Evolutionary conservation across 352 stramenopile genomes (phyloP), one percentile per base, ranked within the genome.

Genomic region (Globisporangium lucens): DNA sequence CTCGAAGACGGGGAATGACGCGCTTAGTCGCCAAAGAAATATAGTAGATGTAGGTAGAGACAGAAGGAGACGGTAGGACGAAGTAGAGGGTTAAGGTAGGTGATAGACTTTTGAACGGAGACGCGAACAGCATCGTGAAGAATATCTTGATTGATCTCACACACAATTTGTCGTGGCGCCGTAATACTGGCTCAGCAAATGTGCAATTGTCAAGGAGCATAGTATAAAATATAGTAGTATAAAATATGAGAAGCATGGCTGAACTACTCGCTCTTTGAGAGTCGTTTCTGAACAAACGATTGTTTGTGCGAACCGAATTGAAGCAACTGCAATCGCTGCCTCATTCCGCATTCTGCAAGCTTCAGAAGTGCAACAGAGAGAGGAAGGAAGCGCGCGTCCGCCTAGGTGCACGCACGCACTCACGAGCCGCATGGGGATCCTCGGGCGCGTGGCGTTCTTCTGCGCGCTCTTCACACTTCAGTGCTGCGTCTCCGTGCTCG

Each of bases 381-480:
- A 41, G 36, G 13, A 8, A 41, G 10, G 10, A 49, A n/a, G 4
- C 15, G 6, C 41, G 13, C 41, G 15, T 2, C 13, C 15, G 41
- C 41, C 15, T 9, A n/a, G 41, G 41, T 15, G 41, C 41, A 49
- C 38, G 38, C 38, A 46, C 41, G 41, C 41, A 49, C 38, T 12
- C 38, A 46, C 27, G 17, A 27, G 35, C 22, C 6, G 30, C 43
- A 70, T 70, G 65, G 60, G 56, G 24, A 55, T 65, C 27, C 51
- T 70, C 58, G 59, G 33, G 29, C 87, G 87, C 67, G 87, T 95
- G 61, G 77, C 71, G 38, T 93, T 93, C 85, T 93, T 93, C 79
- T 88, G 82, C 70, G 79, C 78, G 57, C 75, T 95, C 10, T 95
- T 91, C 75, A 83, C 87, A 62, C 57, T 91, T 6, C 85, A 95